A percentile compares a stretch with the other conserved stretches of the same genome.
Evolutionary conservation across 306 rosid species (phyloP).

Genomic region (Sindora glabra): DNA sequence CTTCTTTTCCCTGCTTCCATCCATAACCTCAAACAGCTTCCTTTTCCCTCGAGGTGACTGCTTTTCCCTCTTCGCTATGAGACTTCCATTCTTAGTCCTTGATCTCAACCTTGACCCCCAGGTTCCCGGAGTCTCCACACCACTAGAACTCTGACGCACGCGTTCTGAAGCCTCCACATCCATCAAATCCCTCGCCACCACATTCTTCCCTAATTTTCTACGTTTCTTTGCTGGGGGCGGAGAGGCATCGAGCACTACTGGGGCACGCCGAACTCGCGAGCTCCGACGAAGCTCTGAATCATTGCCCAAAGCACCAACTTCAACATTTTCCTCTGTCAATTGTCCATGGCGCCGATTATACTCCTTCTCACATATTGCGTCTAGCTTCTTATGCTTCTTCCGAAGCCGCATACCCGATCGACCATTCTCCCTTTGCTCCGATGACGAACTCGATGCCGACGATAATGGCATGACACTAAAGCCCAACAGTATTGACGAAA

Average conservation of each 20-base stretch:
- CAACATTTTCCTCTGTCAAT: conserved; percentile 31
- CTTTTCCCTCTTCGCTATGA: conserved; percentile 29
- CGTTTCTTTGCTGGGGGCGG: conserved; percentile 66
- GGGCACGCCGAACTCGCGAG: conserved; percentile 73
- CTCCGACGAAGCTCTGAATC: conserved; percentile 64
- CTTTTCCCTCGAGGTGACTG: conserved; percentile 40
- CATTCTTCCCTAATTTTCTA: conserved; percentile 32
- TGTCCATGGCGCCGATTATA: conserved; percentile 62
- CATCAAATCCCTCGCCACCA: conserved; percentile 13
- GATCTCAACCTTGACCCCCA: conserved; percentile 73
- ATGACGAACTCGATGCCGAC: conserved; percentile 29
- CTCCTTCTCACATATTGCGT: conserved; percentile 81
- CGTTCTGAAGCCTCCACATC: conserved; percentile 20
- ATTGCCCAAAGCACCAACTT: conserved; percentile 11
- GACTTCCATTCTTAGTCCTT: conserved; percentile 30
- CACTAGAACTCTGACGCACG: conserved; percentile 11
- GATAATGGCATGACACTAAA: conserved; percentile 67
- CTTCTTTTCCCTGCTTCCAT: conserved; percentile 18
- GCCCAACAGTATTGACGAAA: conserved; percentile 5
- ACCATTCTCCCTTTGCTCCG: conserved; percentile 28
- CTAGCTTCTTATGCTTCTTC: conserved; percentile 90
- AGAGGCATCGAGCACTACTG: conserved; percentile 71
- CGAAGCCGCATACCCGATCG: conserved; percentile 53
- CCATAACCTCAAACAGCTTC: conserved; percentile 41
- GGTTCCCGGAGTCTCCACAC: conserved; percentile 15